Percentiles rank a stretch among this genome's conserved stretches.
Conservation (phyloP, 2,329 filamentous ascomycete genomes). For the Pseudogymnoascus sp. region DNA sequence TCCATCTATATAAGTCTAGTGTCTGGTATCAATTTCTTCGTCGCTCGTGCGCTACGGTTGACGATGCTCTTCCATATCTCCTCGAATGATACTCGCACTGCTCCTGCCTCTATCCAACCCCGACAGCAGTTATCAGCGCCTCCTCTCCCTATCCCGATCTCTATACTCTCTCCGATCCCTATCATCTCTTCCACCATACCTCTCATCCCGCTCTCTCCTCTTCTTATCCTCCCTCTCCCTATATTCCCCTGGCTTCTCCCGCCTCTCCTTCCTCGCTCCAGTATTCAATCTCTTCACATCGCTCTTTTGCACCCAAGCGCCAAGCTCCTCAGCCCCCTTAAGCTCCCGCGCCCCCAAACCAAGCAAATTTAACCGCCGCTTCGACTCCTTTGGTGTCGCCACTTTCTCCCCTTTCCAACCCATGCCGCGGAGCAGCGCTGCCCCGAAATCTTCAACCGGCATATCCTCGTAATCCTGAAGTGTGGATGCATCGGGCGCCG, state of each 20-base stretch:
- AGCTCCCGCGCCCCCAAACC: conserved; percentile 73
- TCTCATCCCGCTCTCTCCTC: conserved; percentile 31
- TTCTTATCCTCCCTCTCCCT: conserved; percentile 35
- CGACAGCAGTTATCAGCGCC: conserved; percentile 26
- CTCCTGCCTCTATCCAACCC: conserved; percentile 16
- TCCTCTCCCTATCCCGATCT: conserved; percentile 24
- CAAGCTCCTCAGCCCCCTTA: conserved; percentile 62
- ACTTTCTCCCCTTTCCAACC: conserved; percentile 72
- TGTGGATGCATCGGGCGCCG: conserved; percentile 65
- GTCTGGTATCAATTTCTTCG: not conserved
- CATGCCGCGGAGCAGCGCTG: conserved; percentile 83
- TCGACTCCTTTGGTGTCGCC: conserved; percentile 53
- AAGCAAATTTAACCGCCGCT: conserved; percentile 62
- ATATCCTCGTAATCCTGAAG: conserved; percentile 80
- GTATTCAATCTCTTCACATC: conserved; percentile 41
- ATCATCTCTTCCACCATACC: conserved; percentile 30
- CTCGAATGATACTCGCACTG: not conserved
- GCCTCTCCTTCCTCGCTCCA: conserved; percentile 34
- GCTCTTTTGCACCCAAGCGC: conserved; percentile 67
- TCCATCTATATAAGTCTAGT: not conserved
- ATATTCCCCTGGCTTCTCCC: conserved; percentile 22
- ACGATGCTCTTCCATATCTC: conserved; percentile 6
- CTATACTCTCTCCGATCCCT: conserved; percentile 30
- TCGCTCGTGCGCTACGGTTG: conserved; percentile 21
- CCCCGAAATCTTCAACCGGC: conserved; percentile 90